Base-by-base conservation (phyloP, 352 stramenopile genomes). In the Paralagenidium karlingii region DNA sequence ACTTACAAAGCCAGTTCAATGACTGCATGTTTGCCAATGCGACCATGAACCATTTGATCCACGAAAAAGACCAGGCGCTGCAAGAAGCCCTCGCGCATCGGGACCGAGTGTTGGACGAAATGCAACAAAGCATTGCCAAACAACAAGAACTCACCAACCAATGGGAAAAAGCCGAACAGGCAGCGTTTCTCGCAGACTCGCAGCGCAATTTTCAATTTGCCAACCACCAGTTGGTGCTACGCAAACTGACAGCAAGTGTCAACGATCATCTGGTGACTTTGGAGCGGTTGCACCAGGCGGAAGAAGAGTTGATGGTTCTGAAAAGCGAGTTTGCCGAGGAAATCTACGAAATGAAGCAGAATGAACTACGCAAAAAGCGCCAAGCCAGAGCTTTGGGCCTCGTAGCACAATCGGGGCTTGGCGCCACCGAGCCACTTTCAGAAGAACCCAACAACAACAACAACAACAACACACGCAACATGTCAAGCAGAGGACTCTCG, bases 171-270 rank as follows among this genome's bases (percentile, higher is more conserved):
- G 68, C 73, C 1, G 73, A 86, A 39, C 41, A 57, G 0, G 66
- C 73, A 0, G 68, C 68, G 1, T 57, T 70, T 0, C 71, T 83
- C 1, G 55, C 68, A 3, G 71, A 86, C 20, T 81, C 68, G 8
- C 67, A 82, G 40, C 67, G 71, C 32, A 86, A 79, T 38, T 71
- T 78, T 22, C 63, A 64, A 20, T 65, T 82, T 6, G 58, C 40
- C 4, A 67, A 83, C 34, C 68, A 68, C 3, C 66, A 83, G 22
- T 52, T 60, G 25, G 50, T 63, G 6, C 62, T 76, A 16, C 62
- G 60, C 9, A 56, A 61, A 8, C 61, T 75, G 34, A 40, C 51
- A 0, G 66, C 65, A 0, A 49, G 57, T 2, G 30, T 80, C 5
- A 57, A 60, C 0, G 71, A 86, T 24, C 56, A 82, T 0, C 27